A percentile compares a stretch with the other conserved stretches of the same genome.
Conservation (phyloP, 2,329 filamentous ascomycete species). For the Neopestalotiopsis sp. region DNA sequence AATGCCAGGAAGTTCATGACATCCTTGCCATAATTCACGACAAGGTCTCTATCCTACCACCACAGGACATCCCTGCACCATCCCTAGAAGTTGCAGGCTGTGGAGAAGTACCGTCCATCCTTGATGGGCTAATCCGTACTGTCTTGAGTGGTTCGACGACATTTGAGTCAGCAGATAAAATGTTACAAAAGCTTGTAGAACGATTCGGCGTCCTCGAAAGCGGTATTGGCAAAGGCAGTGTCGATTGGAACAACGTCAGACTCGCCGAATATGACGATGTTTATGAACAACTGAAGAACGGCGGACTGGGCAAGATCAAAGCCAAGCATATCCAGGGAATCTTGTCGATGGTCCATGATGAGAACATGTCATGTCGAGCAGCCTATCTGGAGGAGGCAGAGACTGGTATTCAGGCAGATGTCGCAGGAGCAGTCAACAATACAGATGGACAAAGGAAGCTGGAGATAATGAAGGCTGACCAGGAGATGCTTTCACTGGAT, state of each 20-base stretch:
- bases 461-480: conserved; percentile 61
- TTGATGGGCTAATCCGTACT: conserved; percentile 60
- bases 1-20: conserved; percentile 71
- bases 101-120: conserved; percentile 59
- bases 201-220: conserved; percentile 67
- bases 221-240: conserved; percentile 71
- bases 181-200: conserved; percentile 68
- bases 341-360: conserved; percentile 72
- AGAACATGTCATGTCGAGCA: conserved; percentile 58
- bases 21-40: conserved; percentile 72
- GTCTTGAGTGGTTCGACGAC: conserved; percentile 57
- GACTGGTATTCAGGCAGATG: conserved; percentile 44
- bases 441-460: conserved; percentile 55
- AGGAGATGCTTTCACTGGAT: conserved; percentile 63
- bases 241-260: conserved; percentile 76
- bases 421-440: conserved; percentile 47
- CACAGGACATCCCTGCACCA: conserved; percentile 70
- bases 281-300: conserved; percentile 70
- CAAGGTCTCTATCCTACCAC: conserved; percentile 56
- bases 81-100: conserved; percentile 74
- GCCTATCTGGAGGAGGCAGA: conserved; percentile 50
- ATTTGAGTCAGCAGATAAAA: conserved; percentile 60
- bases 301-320: conserved; percentile 75
- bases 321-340: conserved; percentile 75
- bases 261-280: conserved; percentile 63